Percentiles rank a stretch among this genome's conserved stretches.
Evolutionary conservation across 176 grass and related monocot genomes (phyloP).

Genomic region (Secale cereale): DNA sequence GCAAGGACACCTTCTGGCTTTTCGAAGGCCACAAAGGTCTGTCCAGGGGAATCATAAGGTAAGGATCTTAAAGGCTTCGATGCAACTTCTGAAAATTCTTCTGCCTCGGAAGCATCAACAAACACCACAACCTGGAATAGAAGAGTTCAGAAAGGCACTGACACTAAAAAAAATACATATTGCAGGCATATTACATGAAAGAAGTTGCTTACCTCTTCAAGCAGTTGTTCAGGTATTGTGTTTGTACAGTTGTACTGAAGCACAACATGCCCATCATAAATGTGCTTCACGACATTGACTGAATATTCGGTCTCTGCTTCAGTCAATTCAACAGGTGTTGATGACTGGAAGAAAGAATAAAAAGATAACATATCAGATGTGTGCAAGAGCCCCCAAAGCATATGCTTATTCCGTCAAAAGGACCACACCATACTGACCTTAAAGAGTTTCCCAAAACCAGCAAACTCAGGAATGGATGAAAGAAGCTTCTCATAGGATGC

Average conservation of each 20-base stretch:
- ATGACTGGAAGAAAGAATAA: conserved; percentile 64
- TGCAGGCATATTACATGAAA: not conserved
- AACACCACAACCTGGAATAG: conserved; percentile 71
- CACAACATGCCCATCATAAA: conserved; percentile 78
- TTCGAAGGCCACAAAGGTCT: conserved; percentile 94
- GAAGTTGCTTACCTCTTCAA: conserved; percentile 63
- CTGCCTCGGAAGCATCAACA: conserved; percentile 93
- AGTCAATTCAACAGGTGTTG: conserved; percentile 87
- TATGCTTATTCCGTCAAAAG: not conserved
- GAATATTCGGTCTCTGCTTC: conserved; percentile 99
- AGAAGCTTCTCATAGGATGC: conserved; percentile 90
- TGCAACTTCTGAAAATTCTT: conserved; percentile 79
- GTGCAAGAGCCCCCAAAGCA: not conserved
- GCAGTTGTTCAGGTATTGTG: conserved; percentile 95
- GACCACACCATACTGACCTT: conserved; percentile 54
- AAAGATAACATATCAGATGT: not conserved
- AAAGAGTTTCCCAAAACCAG: conserved; percentile 89
- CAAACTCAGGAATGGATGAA: conserved; percentile 86
- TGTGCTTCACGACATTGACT: conserved; percentile 94
- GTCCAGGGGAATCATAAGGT: conserved; percentile 82
- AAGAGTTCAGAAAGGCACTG: conserved; percentile 17
- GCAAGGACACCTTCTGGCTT: conserved; percentile 84
- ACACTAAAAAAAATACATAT: not conserved
- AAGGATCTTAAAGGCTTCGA: conserved; percentile 72
- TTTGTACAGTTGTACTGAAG: conserved; percentile 98